Evolutionary conservation across 768 basidiomycete genomes (phyloP).

Genomic region (Stropharia rugosoannulata): DNA sequence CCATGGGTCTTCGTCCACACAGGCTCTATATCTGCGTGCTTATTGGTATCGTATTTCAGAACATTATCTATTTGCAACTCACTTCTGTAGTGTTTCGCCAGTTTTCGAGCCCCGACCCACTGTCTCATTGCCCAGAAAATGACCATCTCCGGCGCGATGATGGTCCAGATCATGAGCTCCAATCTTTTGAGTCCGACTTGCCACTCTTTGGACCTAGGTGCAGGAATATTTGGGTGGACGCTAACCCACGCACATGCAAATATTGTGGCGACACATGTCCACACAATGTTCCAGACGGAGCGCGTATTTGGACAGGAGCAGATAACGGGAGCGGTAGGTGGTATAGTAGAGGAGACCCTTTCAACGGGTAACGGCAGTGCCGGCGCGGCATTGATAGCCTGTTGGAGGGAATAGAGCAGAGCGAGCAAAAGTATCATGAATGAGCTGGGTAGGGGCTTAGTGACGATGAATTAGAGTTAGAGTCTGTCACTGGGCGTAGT

Average conservation of each 20-base stretch:
- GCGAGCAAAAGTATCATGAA: background rate
- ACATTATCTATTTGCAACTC: background rate
- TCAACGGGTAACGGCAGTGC: background rate
- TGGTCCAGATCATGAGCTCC: constrained; percentile 2
- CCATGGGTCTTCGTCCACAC: background rate
- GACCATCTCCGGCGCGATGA: background rate
- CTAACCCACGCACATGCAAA: constrained; percentile 1
- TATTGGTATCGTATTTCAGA: background rate
- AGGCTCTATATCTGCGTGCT: background rate
- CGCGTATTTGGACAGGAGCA: background rate
- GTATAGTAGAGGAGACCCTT: background rate
- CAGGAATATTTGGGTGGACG: constrained; percentile 1
- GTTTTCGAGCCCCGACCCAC: background rate
- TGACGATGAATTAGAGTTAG: no score
- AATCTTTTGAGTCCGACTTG: background rate
- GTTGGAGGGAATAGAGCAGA: background rate
- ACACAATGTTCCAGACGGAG: background rate
- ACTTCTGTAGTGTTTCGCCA: background rate
- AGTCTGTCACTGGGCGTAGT: no score
- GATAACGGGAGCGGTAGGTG: background rate
- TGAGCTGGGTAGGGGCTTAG: no score
- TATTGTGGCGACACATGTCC: background rate
- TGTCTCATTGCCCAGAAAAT: background rate
- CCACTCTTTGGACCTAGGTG: background rate
- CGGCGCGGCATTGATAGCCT: background rate